Evolutionary conservation across 2,329 filamentous ascomycete species (phyloP).

Genomic region (Penicillium sp.): DNA sequence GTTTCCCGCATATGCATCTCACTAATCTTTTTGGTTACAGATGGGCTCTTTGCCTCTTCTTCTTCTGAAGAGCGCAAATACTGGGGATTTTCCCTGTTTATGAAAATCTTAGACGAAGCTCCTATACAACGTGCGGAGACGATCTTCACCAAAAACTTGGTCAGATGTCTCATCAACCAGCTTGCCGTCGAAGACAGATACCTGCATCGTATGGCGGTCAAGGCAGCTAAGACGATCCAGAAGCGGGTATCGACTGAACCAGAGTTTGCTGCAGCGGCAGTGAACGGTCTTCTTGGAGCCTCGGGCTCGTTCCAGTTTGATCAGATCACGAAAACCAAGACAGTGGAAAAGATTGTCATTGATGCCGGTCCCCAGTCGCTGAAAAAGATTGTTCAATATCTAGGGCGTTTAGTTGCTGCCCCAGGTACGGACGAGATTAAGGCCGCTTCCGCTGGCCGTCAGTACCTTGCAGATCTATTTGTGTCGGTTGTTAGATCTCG

Average conservation of each 20-base stretch:
- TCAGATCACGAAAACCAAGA: constrained; percentile 78
- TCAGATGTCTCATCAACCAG: constrained; percentile 79
- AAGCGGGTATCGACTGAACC: constrained; percentile 60
- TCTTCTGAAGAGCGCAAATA: constrained; percentile 87
- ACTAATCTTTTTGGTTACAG: constrained; percentile 9
- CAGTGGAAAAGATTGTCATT: constrained; percentile 69
- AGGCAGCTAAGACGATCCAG: constrained; percentile 69
- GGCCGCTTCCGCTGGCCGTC: constrained; percentile 44
- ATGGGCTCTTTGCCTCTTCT: constrained; percentile 75
- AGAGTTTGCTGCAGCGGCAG: constrained; percentile 55
- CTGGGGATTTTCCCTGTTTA: constrained; percentile 84
- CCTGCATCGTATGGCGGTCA: constrained; percentile 72
- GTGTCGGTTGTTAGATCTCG: constrained; percentile 47
- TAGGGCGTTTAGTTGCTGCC: constrained; percentile 44
- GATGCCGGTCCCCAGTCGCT: constrained; percentile 51
- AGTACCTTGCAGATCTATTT: constrained; percentile 51
- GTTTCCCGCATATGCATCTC: not conserved
- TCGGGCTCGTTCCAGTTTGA: constrained; percentile 77
- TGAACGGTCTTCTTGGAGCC: constrained; percentile 65
- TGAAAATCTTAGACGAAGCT: constrained; percentile 62
- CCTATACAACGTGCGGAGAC: constrained; percentile 49
- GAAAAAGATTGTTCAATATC: constrained; percentile 52
- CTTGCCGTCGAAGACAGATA: constrained; percentile 72
- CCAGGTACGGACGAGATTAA: constrained; percentile 45
- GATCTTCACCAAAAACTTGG: constrained; percentile 79